Evolutionary conservation across 768 basidiomycete species (phyloP).

Genomic region (Panaeolus papilionaceus): DNA sequence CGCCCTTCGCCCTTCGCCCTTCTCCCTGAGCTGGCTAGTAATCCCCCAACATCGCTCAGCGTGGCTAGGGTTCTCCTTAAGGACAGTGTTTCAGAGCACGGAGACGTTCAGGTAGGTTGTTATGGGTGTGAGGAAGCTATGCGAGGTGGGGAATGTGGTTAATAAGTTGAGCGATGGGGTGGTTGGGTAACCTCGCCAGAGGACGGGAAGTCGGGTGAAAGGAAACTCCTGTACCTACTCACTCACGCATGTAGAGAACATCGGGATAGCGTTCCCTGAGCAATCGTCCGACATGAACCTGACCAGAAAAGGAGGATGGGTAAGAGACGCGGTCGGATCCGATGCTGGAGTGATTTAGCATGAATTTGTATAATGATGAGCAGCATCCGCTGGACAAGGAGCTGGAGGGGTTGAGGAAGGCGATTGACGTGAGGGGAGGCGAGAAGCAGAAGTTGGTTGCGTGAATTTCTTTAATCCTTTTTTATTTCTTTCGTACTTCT

Average conservation of each 20-base stretch:
- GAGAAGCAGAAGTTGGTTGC: slow-evolving; percentile 57
- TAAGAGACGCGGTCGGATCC: too few relatives aligned
- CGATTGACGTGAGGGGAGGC: slow-evolving; percentile 45
- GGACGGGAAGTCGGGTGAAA: too few relatives aligned
- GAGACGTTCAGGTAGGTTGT: slow-evolving; percentile 32
- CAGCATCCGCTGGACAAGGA: slow-evolving; percentile 33
- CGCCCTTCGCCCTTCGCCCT: too few relatives aligned
- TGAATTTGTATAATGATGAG: slow-evolving; percentile 40
- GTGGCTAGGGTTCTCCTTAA: slow-evolving; percentile 35
- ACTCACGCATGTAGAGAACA: too few relatives aligned
- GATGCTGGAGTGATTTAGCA: slow-evolving; percentile 25
- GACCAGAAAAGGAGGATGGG: too few relatives aligned
- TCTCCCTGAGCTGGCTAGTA: slow-evolving; percentile 46
- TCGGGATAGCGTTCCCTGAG: too few relatives aligned
- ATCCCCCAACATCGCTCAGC: slow-evolving; percentile 45
- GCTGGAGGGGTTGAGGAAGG: slow-evolving; percentile 32
- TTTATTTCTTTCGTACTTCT: too few relatives aligned
- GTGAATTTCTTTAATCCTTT: too few relatives aligned
- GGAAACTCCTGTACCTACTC: too few relatives aligned
- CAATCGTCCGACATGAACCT: too few relatives aligned
- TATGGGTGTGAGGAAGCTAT: slow-evolving; percentile 38
- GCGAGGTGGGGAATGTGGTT: slow-evolving; percentile 29
- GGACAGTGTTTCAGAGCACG: slow-evolving; percentile 24
- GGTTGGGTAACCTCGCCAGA: too few relatives aligned
- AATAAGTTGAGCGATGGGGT: slow-evolving; percentile 33